Conservation (phyloP, 805 yeast species). For the Barnettozyma sucrosica region DNA sequence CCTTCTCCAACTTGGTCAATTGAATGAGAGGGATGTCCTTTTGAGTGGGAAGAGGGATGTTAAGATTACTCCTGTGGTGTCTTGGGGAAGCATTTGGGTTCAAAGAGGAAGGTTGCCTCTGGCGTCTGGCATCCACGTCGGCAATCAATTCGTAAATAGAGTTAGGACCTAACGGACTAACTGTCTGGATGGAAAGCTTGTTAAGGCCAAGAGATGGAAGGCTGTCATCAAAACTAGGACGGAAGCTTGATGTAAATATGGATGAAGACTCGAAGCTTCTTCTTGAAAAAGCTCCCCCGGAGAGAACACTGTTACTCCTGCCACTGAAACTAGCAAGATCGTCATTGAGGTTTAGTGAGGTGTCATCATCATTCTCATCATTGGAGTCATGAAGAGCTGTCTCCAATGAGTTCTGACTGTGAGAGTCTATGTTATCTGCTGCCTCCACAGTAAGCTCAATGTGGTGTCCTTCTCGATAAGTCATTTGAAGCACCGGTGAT, state of each 20-base stretch:
- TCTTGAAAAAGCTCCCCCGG: slow-evolving; percentile 18
- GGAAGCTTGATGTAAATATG: slow-evolving; percentile 23
- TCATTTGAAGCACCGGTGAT: not conserved
- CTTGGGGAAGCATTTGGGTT: slow-evolving; percentile 24
- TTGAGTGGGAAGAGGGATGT: slow-evolving; percentile 61
- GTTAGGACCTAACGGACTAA: slow-evolving; percentile 62
- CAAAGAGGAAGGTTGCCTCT: slow-evolving; percentile 19
- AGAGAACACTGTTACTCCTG: slow-evolving; percentile 13
- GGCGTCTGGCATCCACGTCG: slow-evolving; percentile 42
- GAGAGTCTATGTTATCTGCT: slow-evolving; percentile 6
- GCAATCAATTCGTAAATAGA: slow-evolving; percentile 73
- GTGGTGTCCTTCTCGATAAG: not conserved
- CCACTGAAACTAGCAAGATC: slow-evolving; percentile 28
- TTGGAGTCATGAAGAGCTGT: slow-evolving; percentile 10
- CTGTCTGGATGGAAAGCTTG: slow-evolving; percentile 32
- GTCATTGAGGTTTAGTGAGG: slow-evolving; percentile 28
- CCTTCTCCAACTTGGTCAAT: slow-evolving; percentile 46
- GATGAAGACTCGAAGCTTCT: slow-evolving; percentile 30
- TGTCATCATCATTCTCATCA: slow-evolving; percentile 12
- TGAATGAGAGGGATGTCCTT: slow-evolving; percentile 81
- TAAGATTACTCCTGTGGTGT: slow-evolving; percentile 36
- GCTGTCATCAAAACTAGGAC: slow-evolving; percentile 32
- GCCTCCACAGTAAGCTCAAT: not conserved
- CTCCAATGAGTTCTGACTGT: slow-evolving; percentile 9
- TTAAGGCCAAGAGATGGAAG: slow-evolving; percentile 34